Evolutionary conservation across 306 rosid species (phyloP), one percentile per base, ranked within the genome.

Genomic region (Quercus bicolor): DNA sequence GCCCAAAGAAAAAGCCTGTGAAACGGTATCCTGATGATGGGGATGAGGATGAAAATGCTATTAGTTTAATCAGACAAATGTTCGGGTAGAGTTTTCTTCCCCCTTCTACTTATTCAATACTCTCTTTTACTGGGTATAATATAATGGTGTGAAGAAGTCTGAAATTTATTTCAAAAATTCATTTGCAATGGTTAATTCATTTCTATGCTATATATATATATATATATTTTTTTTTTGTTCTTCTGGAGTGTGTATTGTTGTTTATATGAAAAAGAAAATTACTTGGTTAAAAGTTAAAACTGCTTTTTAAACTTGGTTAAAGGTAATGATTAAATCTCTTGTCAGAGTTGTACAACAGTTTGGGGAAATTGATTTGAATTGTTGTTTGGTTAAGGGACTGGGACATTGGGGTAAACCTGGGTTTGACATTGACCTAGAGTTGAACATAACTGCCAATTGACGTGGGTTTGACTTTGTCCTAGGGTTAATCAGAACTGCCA

Each of bases 1-100:
- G 78, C 43, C 97, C 90, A 69, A 88, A 86, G 89, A 95, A 80
- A 79, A 91, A 83, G 74, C 88, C 90, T 62, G 45, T 61, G 48
- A 84, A 86, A 61, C 79, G 80, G 20, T 31, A 33, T 45, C 75
- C 79, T 9, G 90, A 92, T 74, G 97, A 87, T 1, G 94, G 84
- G 29, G 85, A 83, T 71, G 90, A 84, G 10, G 88, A 53, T 31
- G 92, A 52, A 40, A 56, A 70, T 68, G 89, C 91, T 74, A 62
- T 84, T 45, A 81, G 82, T 55, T 65, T 75, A 87, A 88, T 95
- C 88, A 85, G 98, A 86, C 26, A 78, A 56, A 81, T 95, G 93
- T 89, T 91, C 34, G 3, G 83, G 99, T 93, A 84, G 45, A 21
- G 28, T 37, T 26, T 18, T 20, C 56, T 57, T 55, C 23, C 48